These are phyloP conservation scores for Tetragonia tetragonoides DNA, from an alignment of 148 eudicot species.

Conservation along the genomic window DNA sequence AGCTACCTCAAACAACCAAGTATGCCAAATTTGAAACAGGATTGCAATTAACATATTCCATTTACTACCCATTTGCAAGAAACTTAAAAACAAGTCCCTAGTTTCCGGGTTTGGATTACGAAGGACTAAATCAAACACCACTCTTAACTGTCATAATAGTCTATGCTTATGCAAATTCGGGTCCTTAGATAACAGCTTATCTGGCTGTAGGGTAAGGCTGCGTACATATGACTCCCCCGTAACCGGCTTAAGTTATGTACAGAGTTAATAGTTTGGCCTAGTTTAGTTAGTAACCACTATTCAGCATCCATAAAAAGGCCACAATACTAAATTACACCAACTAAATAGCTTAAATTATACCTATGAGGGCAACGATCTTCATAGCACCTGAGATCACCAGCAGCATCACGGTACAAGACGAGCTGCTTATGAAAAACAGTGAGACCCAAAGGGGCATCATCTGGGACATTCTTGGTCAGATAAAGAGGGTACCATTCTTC, in stretches of 20 bases:
- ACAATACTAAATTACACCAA: no score
- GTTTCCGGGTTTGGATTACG: not conserved
- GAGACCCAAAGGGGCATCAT: constrained; percentile 90
- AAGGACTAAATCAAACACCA: not conserved
- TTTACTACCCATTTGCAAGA: not conserved
- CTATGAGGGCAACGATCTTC: constrained; percentile 98
- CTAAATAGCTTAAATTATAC: constrained; percentile 23
- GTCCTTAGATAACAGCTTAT: not conserved
- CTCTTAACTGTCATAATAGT: not conserved
- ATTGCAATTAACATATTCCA: not conserved
- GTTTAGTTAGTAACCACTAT: no score
- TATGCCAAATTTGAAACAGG: not conserved
- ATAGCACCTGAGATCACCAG: constrained; percentile 55
- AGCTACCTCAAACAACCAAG: not conserved
- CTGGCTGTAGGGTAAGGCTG: not conserved
- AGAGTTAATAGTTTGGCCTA: no score
- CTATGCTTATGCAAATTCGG: no score
- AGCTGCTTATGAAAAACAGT: constrained; percentile 86
- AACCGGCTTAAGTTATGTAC: not conserved
- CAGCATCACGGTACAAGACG: constrained; percentile 69
- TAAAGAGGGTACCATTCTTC: constrained; percentile 97
- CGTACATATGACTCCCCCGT: not conserved
- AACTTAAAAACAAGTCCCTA: not conserved
- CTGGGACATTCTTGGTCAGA: constrained; percentile 64
- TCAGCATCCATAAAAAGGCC: no score